Base-by-base conservation (phyloP, 75 land plant species). In the Pinus taeda region DNA sequence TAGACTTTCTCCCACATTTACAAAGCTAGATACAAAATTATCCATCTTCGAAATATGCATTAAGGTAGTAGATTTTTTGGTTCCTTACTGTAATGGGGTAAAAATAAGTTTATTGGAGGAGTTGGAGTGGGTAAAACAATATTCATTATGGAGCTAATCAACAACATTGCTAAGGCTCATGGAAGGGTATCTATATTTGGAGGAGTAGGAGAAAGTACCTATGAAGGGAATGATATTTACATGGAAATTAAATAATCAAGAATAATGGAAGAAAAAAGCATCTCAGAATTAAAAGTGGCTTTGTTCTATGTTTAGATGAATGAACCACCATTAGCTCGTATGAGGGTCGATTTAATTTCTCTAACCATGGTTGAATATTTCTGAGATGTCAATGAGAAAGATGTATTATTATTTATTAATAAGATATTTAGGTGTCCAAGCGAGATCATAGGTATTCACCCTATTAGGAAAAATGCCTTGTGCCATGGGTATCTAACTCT, bases 121-220 rank as follows among this genome's bases (percentile, higher is more conserved):
- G 59, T 1, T 57, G 59, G 59, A 57, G 59, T 15, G 59, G 83
- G 79, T 39, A 77, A 82, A 81, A 82, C 59, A 71, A 33, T 82
- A 66, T 59, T 77, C 15, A 83, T 83, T 71, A 83, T 78, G 79
- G 59, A 82, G 64, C 71, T 83, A 62, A 83, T 83, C 78, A 76
- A 79, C 64, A 83, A 76, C 57, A 83, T 79, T 79, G 75, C 71
- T 67, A 83, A 83, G 72, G 75, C 59, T 75, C 85, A 83, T 73
- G 75, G 75, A 61, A 42, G 75, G 26, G 75, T 76, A 71, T 83
- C 14, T 37, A 62, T 83, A 57, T 83, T 83, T 79, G 74, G 74
- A 26, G 26, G 26, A 66, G 74, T 79, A 53, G 57, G 72, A 2
- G 76, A 80, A 77, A 4, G 14, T 65, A 74, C 79, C 60, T 30